phyloP scores from a whole-genome alignment of 176 grass and related monocot genomes.

The Aegilops sharonensis region DNA sequence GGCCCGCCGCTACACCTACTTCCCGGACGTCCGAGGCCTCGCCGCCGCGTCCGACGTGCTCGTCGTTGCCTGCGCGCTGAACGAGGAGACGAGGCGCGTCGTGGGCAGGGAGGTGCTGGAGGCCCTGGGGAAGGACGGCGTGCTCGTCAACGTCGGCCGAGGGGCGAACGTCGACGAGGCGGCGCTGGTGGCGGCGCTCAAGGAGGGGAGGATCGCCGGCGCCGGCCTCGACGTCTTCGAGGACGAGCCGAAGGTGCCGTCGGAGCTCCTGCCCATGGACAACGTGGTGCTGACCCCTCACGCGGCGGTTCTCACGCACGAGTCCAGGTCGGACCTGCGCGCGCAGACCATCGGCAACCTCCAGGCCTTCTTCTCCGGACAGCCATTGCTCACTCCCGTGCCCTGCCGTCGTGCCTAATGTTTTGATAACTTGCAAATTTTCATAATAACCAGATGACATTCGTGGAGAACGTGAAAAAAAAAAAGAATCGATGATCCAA shows the following conservation, averaged over 20 bases:
- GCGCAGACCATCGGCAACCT: constrained; percentile 33
- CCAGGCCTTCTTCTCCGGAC: constrained; percentile 45
- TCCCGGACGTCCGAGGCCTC: constrained; percentile 1
- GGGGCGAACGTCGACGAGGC: constrained; percentile 40
- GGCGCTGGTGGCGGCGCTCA: constrained; percentile 27
- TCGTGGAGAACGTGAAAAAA: too few species aligned
- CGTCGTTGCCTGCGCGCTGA: constrained; percentile 38
- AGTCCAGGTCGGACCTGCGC: background rate
- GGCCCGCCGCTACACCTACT: constrained; percentile 19
- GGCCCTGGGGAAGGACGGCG: constrained; percentile 41
- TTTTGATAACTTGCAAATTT: too few species aligned
- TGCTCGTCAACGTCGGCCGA: constrained; percentile 50
- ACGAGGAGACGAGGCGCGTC: constrained; percentile 34
- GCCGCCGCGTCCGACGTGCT: constrained; percentile 41
- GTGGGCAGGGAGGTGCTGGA: constrained; percentile 37
- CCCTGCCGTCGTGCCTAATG: background rate
- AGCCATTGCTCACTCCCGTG: constrained; percentile 43
- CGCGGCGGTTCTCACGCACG: background rate
- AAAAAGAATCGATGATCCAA: too few species aligned
- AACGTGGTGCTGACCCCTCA: constrained; percentile 51
- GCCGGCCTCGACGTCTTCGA: constrained; percentile 61
- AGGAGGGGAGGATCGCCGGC: constrained; percentile 34
- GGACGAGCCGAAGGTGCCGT: constrained; percentile 32
- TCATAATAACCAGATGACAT: too few species aligned
- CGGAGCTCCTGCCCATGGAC: constrained; percentile 44